These are phyloP conservation scores for Aspergillus hancockii DNA, from an alignment of 495 filamentous ascomycete species.

Conservation along the genomic window DNA sequence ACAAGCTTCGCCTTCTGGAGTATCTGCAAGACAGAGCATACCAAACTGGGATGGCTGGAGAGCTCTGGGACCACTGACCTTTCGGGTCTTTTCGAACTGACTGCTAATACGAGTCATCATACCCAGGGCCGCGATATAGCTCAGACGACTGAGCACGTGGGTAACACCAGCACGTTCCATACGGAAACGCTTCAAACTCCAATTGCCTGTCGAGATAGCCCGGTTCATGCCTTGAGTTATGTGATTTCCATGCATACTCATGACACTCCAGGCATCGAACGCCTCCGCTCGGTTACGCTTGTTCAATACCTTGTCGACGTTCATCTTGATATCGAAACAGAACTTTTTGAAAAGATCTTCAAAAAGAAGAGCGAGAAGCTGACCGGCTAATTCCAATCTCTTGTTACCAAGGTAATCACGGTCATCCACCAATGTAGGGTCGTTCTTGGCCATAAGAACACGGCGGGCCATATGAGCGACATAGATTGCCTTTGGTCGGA, in stretches of 20 bases:
- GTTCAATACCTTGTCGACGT: constrained; percentile 89
- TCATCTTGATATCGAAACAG: constrained; percentile 80
- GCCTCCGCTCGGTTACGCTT: constrained; percentile 81
- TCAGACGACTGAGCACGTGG: constrained; percentile 91
- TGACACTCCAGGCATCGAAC: constrained; percentile 79
- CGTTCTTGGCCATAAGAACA: constrained; percentile 89
- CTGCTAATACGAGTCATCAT: constrained; percentile 99
- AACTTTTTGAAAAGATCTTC: constrained; percentile 98
- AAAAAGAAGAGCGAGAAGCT: constrained; percentile 92
- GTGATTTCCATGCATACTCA: constrained; percentile 72
- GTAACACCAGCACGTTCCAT: constrained; percentile 98
- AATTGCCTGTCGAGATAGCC: constrained; percentile 95
- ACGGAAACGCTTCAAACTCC: constrained; percentile 94
- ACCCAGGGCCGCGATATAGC: constrained; percentile 95
- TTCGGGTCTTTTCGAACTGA: constrained; percentile 98
- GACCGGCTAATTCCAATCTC: constrained; percentile 87
- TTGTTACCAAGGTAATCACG: constrained; percentile 99
- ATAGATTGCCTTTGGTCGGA: constrained; percentile 92
- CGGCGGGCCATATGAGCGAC: constrained; percentile 94
- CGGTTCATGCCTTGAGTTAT: constrained; percentile 91
- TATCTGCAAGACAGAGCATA: constrained; percentile 96
- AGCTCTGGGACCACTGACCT: constrained; percentile 91
- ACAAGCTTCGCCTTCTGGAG: constrained; percentile 96
- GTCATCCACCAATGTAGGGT: constrained; percentile 87
- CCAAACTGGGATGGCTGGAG: constrained; percentile 97